Conservation (phyloP, 257 asterid genomes). For the Nicotiana otophora region DNA sequence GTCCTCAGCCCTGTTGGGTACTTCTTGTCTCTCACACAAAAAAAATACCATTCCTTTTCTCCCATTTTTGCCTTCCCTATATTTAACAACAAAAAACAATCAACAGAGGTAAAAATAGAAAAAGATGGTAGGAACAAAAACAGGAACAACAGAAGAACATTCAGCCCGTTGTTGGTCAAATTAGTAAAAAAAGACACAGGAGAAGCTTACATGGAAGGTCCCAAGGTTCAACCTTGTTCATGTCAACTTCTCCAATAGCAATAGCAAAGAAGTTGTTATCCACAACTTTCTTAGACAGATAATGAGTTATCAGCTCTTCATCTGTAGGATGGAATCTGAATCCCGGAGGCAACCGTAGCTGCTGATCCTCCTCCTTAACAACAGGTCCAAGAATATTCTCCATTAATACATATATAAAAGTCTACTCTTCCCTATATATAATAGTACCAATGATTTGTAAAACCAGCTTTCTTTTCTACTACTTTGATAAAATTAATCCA, state of each 20-base stretch:
- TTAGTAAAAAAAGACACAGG: too few relatives aligned
- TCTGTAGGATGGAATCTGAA: slow-evolving; percentile 74
- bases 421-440: background rate
- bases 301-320: slow-evolving; percentile 66
- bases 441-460: background rate
- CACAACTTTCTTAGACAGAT: slow-evolving; percentile 39
- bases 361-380: slow-evolving; percentile 16
- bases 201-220: slow-evolving; percentile 57
- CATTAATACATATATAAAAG: slow-evolving; percentile 17
- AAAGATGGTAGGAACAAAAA: too few relatives aligned
- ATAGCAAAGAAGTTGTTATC: slow-evolving; percentile 37
- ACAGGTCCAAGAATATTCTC: slow-evolving; percentile 27
- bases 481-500: too few relatives aligned
- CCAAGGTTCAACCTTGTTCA: slow-evolving; percentile 80
- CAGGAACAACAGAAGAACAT: too few relatives aligned
- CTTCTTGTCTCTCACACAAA: slow-evolving; percentile 64
- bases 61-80: slow-evolving; percentile 67
- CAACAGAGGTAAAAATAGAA: too few relatives aligned
- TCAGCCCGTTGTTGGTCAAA: background rate
- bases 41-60: slow-evolving; percentile 74
- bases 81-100: background rate
- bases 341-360: slow-evolving; percentile 55
- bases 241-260: slow-evolving; percentile 67
- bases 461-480: background rate
- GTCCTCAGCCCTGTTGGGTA: slow-evolving; percentile 67